A percentile compares a stretch with the other conserved stretches of the same genome.
Evolutionary conservation across 2,329 filamentous ascomycete genomes (phyloP).

Genomic region (Claviceps sp.): DNA sequence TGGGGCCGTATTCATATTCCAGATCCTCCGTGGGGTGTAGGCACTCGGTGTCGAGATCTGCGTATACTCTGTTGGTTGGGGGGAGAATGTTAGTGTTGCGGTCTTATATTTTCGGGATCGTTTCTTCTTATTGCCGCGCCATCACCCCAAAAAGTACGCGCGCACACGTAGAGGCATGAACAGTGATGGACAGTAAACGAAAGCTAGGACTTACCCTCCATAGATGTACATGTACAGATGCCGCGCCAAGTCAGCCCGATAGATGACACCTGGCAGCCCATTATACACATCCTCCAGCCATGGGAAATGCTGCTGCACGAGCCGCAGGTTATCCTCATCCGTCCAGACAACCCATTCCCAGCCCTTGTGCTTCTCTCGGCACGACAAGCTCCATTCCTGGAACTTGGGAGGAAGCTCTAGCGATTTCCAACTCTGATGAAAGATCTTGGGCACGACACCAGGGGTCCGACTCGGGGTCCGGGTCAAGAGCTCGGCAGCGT

Average conservation of each 20-base stretch:
- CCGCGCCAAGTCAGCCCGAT: conserved; percentile 18
- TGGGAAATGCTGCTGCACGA: conserved; percentile 19
- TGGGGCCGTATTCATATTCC: not conserved
- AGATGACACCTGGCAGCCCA: conserved; percentile 18
- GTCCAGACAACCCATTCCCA: conserved; percentile 26
- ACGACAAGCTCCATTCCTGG: conserved; percentile 18
- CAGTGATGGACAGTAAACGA: no score
- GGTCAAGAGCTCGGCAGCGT: not conserved
- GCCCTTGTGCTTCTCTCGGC: conserved; percentile 16
- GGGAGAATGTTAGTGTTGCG: not conserved
- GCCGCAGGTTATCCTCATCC: conserved; percentile 21
- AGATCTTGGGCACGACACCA: conserved; percentile 23
- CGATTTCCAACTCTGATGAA: conserved; percentile 17
- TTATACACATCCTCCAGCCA: conserved; percentile 17
- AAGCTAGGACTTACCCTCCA: conserved; percentile 15
- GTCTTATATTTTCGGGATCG: no score
- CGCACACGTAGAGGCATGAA: not conserved
- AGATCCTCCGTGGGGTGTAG: conserved; percentile 5
- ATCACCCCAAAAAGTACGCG: not conserved
- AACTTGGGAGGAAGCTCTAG: conserved; percentile 14
- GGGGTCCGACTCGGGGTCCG: not conserved
- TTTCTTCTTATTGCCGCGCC: not conserved
- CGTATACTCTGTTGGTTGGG: conserved; percentile 13
- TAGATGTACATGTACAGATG: conserved; percentile 24
- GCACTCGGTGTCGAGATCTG: conserved; percentile 14